Evolutionary conservation across 2,329 filamentous ascomycete species (phyloP), one percentile per base, ranked within the genome.

Genomic region (Rhinocladiella mackenziei): DNA sequence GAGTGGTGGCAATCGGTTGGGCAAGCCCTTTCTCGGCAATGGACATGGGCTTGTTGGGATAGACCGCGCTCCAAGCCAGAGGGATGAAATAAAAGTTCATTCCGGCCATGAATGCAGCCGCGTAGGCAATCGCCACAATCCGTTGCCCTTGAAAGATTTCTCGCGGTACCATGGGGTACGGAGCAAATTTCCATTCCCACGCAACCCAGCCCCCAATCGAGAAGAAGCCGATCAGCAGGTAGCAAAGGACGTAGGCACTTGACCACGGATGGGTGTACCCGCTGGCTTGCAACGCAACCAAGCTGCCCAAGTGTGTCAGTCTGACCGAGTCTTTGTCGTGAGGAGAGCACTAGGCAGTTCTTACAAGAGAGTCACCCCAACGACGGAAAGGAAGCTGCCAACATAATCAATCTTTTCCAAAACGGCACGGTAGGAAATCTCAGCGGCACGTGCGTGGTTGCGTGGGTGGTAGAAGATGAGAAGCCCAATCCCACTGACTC

Each of bases 51-150:
- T 83, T 76, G 49, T 83, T 76, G 5, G 76, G 76, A 57, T 81
- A 83, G 5, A 82, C 73, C 51, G 81, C 81, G 63, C 76, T 80
- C 1, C 76, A 73, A 59, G 82, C 74, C 0, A 76, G 79, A 3
- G 77, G 78, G 78, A 77, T 83, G 59, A 83, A 79, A 57, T 77
- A 75, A 61, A 77, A 78, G 56, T 79, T 78, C 45, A 74, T 71
- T 3, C 77, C 77, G 1, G 73, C 76, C 38, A 79, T 74, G 54
- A 76, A 77, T 8, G 76, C 78, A 53, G 80, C 76, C 36, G 79
- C 56, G 13, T 78, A 64, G 0, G 74, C 77, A 15, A 79, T 63
- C 5, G 62, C 17, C 6, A 78, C 62, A 3, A 71, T 75, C 15
- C 31, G 18, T 13, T 44, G 43, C 1, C 43, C 33, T 9, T 28